phyloP scores from a whole-genome alignment of 73 alveolate species.

The Loxodes magnus region DNA sequence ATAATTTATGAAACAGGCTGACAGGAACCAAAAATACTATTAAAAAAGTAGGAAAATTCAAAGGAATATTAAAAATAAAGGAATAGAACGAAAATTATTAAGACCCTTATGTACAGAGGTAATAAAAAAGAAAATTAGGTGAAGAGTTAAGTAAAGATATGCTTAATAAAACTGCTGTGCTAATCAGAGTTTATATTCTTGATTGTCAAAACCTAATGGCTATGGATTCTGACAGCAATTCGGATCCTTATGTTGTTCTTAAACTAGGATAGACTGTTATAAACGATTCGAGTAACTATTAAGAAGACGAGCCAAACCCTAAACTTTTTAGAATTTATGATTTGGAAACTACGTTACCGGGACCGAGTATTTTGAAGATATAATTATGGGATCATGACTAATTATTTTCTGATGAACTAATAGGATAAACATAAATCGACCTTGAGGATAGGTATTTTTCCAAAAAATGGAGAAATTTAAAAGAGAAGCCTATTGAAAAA shows the following conservation, averaged over 20 bases:
- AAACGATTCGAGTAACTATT: neutral
- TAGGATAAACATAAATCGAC: slow-evolving; percentile 60
- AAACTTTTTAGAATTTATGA: neutral
- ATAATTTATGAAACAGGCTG: neutral
- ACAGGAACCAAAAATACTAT: neutral
- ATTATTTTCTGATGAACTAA: slow-evolving; percentile 50
- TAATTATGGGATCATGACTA: slow-evolving; percentile 52
- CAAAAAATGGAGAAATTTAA: slow-evolving; percentile 41
- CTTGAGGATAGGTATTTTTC: slow-evolving; percentile 66
- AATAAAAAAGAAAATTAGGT: too few species aligned
- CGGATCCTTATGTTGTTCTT: slow-evolving; percentile 9
- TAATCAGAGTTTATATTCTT: slow-evolving; percentile 6
- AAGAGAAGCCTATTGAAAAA: slow-evolving; percentile 55
- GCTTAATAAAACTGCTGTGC: neutral
- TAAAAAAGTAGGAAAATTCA: neutral
- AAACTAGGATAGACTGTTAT: neutral
- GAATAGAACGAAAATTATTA: neutral
- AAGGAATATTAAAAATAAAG: neutral
- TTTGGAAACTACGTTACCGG: slow-evolving; percentile 38
- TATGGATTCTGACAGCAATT: neutral
- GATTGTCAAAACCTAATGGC: slow-evolving; percentile 2
- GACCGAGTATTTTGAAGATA: slow-evolving; percentile 34
- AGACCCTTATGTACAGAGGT: neutral
- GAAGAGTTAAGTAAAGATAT: neutral
- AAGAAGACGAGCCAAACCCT: slow-evolving; percentile 9